Evolutionary conservation across 495 filamentous ascomycete species (phyloP).

Genomic region (Daldinia bambusicola): DNA sequence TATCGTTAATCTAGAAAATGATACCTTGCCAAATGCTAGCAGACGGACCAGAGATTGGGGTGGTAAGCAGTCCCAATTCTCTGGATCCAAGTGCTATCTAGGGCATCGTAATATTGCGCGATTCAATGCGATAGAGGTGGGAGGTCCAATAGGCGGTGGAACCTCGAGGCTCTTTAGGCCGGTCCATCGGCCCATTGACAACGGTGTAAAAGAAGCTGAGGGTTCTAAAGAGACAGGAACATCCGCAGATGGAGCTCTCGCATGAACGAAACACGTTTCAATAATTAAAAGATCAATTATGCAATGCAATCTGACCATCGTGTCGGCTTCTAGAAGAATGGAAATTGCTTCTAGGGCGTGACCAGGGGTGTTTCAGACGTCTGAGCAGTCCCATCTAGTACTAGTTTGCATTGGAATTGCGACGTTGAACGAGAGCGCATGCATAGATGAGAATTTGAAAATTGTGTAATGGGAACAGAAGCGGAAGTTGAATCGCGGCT

Average conservation of each 20-base stretch:
- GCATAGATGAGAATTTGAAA: constrained; percentile 20
- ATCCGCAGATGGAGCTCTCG: constrained; percentile 47
- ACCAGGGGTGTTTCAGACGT: constrained; percentile 45
- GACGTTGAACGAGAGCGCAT: constrained; percentile 25
- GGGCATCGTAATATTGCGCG: constrained; percentile 58
- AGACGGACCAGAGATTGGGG: constrained; percentile 33
- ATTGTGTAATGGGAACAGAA: constrained; percentile 4
- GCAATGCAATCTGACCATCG: constrained; percentile 61
- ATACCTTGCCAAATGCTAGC: constrained; percentile 26
- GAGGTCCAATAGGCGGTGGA: constrained; percentile 38
- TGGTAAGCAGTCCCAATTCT: constrained; percentile 40
- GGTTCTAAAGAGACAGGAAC: constrained; percentile 32
- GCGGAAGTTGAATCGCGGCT: background rate
- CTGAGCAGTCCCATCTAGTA: constrained; percentile 39
- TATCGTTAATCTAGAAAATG: constrained; percentile 38
- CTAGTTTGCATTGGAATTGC: constrained; percentile 25
- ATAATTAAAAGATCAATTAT: constrained; percentile 63
- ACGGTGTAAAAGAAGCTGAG: constrained; percentile 32
- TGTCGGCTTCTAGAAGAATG: constrained; percentile 59
- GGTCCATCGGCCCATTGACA: constrained; percentile 39
- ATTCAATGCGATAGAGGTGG: constrained; percentile 55
- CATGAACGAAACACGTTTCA: constrained; percentile 63
- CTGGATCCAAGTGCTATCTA: constrained; percentile 47
- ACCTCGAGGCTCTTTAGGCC: constrained; percentile 43
- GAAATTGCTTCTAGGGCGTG: constrained; percentile 54